A percentile compares a stretch with the other conserved stretches of the same genome.
Conservation (phyloP, 2,329 filamentous ascomycete genomes). For the Pyrenophora teres region DNA sequence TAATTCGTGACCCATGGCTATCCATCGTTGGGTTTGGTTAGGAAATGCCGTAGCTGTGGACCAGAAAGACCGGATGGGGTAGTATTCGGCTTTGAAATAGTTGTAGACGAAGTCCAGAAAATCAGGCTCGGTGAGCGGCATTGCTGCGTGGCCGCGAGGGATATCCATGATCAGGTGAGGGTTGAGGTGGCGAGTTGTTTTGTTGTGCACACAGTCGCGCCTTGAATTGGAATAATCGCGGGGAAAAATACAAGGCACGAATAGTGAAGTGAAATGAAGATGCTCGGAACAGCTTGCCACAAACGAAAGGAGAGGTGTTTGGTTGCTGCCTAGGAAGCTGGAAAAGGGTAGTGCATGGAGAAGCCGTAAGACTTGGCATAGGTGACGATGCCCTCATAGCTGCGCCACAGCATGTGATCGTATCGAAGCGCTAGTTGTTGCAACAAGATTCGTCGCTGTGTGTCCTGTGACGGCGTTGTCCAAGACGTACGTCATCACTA, state of each 20-base stretch:
- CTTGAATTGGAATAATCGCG: too few relatives aligned
- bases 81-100: slow-evolving; percentile 47
- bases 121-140: slow-evolving; percentile 41
- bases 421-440: slow-evolving; percentile 2
- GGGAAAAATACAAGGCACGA: too few relatives aligned
- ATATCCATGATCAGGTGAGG: slow-evolving; percentile 35
- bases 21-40: slow-evolving; percentile 36
- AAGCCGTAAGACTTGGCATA: slow-evolving; percentile 3
- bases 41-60: slow-evolving; percentile 43
- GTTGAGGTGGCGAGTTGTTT: slow-evolving; percentile 11
- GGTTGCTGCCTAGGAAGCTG: slow-evolving; percentile 39
- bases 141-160: slow-evolving; percentile 35
- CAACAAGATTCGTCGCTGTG: neutral
- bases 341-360: slow-evolving; percentile 26
- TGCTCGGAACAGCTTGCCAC: too few relatives aligned
- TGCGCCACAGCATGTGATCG: slow-evolving; percentile 38
- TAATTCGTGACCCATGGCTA: slow-evolving; percentile 43
- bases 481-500: slow-evolving; percentile 13
- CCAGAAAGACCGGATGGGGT: slow-evolving; percentile 45
- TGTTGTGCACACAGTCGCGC: neutral
- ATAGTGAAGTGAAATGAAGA: too few relatives aligned
- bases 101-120: slow-evolving; percentile 45
- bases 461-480: slow-evolving; percentile 8
- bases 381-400: slow-evolving; percentile 26
- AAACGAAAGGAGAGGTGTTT: slow-evolving; percentile 14